phyloP scores from a whole-genome alignment of 345 rosid genomes.

The Euphorbia peplus region DNA sequence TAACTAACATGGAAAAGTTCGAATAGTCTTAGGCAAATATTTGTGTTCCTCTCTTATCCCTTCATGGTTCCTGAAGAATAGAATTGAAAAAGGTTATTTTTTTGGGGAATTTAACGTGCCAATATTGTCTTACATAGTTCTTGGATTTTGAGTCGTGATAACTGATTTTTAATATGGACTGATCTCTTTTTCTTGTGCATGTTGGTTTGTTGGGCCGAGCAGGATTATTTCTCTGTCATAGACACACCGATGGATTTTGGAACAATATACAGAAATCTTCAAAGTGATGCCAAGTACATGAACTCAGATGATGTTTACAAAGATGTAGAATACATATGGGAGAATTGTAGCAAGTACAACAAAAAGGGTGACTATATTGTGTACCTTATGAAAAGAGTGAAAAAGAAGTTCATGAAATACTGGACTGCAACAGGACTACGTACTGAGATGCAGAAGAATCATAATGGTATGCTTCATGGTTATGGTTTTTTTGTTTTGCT shows the following conservation, averaged over 20 bases:
- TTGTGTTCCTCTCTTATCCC: neutral
- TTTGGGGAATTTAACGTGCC: neutral
- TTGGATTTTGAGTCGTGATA: neutral
- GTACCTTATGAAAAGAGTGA: slow-evolving; percentile 90
- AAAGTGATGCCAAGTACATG: slow-evolving; percentile 57
- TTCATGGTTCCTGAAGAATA: neutral
- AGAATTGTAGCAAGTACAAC: slow-evolving; percentile 79
- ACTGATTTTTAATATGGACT: neutral
- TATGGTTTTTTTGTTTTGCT: neutral
- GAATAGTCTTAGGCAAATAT: neutral
- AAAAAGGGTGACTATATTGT: slow-evolving; percentile 89
- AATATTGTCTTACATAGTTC: neutral
- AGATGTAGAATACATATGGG: slow-evolving; percentile 88
- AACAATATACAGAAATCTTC: slow-evolving; percentile 70
- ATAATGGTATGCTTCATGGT: slow-evolving; percentile 11
- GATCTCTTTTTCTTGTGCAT: neutral
- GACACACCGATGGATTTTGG: slow-evolving; percentile 97
- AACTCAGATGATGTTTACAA: slow-evolving; percentile 79
- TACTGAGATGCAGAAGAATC: neutral
- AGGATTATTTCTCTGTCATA: slow-evolving; percentile 85
- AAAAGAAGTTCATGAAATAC: slow-evolving; percentile 89
- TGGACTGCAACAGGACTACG: slow-evolving; percentile 70
- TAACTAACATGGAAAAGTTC: neutral
- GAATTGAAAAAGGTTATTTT: neutral
- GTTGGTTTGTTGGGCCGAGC: slow-evolving; percentile 11